These are phyloP conservation scores for Typha latifolia DNA, from an alignment of 176 grass and related monocot genomes.

Conservation along the genomic window DNA sequence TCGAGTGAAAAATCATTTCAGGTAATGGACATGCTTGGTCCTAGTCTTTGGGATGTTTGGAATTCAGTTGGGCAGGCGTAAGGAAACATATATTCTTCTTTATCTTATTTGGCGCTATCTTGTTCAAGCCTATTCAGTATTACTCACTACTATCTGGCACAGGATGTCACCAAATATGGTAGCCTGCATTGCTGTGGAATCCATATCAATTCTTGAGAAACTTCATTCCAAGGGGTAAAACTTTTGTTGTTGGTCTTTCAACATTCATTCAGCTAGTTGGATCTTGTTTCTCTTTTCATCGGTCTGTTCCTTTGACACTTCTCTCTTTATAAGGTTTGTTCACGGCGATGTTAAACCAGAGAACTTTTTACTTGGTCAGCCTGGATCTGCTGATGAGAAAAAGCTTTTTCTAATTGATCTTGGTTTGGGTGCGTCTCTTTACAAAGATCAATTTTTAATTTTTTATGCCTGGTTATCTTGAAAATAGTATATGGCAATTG, in stretches of 20 bases:
- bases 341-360: conserved; percentile 99
- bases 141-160: conserved; percentile 17
- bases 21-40: conserved; percentile 98
- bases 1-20: conserved; percentile 27
- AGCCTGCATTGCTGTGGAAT: conserved; percentile 92
- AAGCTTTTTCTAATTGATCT: conserved; percentile 98
- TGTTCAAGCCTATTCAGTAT: neutral
- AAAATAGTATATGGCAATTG: no score
- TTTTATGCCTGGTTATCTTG: neutral
- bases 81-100: conserved; percentile 19
- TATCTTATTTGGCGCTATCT: neutral
- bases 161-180: conserved; percentile 91
- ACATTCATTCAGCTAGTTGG: neutral
- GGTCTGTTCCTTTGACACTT: neutral
- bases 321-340: conserved; percentile 67
- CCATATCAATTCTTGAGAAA: conserved; percentile 96
- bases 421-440: conserved; percentile 61
- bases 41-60: conserved; percentile 99
- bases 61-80: conserved; percentile 91
- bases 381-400: conserved; percentile 91
- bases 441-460: neutral
- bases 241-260: conserved; percentile 2
- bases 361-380: conserved; percentile 95
- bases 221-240: conserved; percentile 82
- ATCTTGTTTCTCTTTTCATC: conserved; percentile 6